A percentile compares a stretch with the other conserved stretches of the same genome.
These are phyloP conservation scores for Botrytis galanthina DNA, from an alignment of 2,329 filamentous ascomycete species.

Conservation along the genomic window DNA sequence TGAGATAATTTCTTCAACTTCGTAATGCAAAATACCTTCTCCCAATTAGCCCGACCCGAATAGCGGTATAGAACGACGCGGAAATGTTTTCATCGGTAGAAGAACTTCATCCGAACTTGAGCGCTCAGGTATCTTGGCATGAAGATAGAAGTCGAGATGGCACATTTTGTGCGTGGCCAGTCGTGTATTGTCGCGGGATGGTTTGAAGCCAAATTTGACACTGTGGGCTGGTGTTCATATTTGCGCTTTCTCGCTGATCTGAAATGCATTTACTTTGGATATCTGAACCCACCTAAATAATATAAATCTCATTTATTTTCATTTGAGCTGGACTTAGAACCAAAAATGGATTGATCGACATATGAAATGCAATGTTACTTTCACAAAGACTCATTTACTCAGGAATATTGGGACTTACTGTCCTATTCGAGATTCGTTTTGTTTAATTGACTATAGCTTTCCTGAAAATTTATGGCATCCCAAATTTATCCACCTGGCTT, in stretches of 20 bases:
- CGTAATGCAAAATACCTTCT: not conserved
- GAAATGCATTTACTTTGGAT: not conserved
- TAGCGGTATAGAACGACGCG: too few relatives aligned
- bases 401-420: not conserved
- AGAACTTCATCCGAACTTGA: not conserved
- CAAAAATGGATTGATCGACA: not conserved
- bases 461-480: not conserved
- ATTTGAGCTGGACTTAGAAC: too few relatives aligned
- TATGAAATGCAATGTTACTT: not conserved
- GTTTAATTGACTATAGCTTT: not conserved
- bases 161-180: not conserved
- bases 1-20: not conserved
- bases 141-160: not conserved
- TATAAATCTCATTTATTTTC: not conserved
- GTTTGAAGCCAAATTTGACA: conserved; percentile 10
- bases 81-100: too few relatives aligned
- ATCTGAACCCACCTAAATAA: not conserved
- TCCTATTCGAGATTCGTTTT: not conserved
- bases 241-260: not conserved
- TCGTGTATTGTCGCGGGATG: not conserved
- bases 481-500: not conserved
- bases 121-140: conserved; percentile 12
- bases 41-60: not conserved
- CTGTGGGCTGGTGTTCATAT: not conserved
- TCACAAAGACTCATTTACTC: not conserved